Base-by-base conservation (phyloP, 169 alveolate species). In the Plasmodium berghei region DNA sequence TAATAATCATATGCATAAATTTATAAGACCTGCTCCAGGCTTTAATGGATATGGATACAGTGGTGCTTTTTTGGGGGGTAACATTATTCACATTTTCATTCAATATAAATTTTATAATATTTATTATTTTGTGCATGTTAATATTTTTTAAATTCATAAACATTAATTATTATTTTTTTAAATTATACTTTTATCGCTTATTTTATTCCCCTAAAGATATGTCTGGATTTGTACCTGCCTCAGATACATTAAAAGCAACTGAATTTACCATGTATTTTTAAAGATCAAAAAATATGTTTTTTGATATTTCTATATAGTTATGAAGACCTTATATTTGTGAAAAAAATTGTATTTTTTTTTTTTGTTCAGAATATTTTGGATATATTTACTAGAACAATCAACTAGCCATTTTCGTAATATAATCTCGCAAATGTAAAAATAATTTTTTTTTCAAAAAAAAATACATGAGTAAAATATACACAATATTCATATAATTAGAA, bases 51-150 rank as follows among this genome's bases (percentile, higher is more conserved):
- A 55, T 12, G 88, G 88, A 12, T 63, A 75, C 48, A 75, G 88
- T 56, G 88, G 77, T 34, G 88, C 88, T 20, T 75, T 75, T 52
- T 22, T 75, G 16, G 88, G 88, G n/a, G 88, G 88, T 75, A 75
- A 9, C 66, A 12, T 16, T 9, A 2, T 34, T 34, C 42, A 34
- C 8, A 4, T 34, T n/a, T n/a, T 34, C 42, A 18, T 9, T 48
- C 2, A 18, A 10, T 58, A 9, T 9, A 10, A 2, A 58, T 18
- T 16, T 58, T 16, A 52, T 6, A 12, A 49, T 49, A 49, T 16
- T 6, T 2, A 18, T 3, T n/a, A 8, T n/a, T 56, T 2, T 56
- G 34, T 56, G n/a, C 26, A 18, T 22, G 34, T 56, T 12, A 14
- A 64, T 20, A 12, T 64, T 40, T 64, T 26, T 64, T 12, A 10